Evolutionary conservation across 1,284 basidiomycete species (phyloP), one percentile per base, ranked within the genome.

Genomic region (Malassezia caprae): DNA sequence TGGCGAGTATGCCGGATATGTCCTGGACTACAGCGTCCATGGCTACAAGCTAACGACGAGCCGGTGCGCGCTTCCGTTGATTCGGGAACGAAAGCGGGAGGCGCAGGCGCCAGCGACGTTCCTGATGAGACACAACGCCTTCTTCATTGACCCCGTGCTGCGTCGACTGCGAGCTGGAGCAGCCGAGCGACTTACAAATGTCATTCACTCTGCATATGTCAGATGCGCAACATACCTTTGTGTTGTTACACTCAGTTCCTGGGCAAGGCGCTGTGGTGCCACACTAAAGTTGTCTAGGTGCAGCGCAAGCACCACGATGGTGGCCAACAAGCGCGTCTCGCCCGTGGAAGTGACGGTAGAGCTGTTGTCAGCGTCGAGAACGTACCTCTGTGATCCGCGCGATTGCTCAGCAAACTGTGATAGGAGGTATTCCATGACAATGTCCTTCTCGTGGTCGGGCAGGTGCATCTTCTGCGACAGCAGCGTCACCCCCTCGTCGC

Each of bases 251-350:
- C 48, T 37, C 8, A 67, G 45, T 12, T 63, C 62, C 23, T 44
- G 47, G 2, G 63, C 51, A 3, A 65, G 21, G 7, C 43, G 37
- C 27, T 62, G 51, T 12, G 62, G 51, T 15, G 67, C 65, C 43
- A 73, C 56, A 11, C 61, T 54, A 51, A 70, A 73, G 43, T 65
- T 60, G 41, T 73, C 69, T 39, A 72, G 46, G 35, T 73, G 68
- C 37, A 73, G 58, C 0, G 59, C 62, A 1, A 73, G 52, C 15
- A 68, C 71, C 42, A 67, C 62, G 48, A 70, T 61, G 53, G 64
- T 59, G 0, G 69, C 65, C n/a, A 68, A 45, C 39, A 68, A 45
- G 40, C 65, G 65, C 15, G 69, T 70, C 53, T 72, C 55, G 28
- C 49, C 31, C 12, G 45, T 52, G 19, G 49, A 35, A 2, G 55